phyloP scores from a whole-genome alignment of 228 moss, liverwort and hornwort genomes.

The Sphagnum magellanicum region DNA sequence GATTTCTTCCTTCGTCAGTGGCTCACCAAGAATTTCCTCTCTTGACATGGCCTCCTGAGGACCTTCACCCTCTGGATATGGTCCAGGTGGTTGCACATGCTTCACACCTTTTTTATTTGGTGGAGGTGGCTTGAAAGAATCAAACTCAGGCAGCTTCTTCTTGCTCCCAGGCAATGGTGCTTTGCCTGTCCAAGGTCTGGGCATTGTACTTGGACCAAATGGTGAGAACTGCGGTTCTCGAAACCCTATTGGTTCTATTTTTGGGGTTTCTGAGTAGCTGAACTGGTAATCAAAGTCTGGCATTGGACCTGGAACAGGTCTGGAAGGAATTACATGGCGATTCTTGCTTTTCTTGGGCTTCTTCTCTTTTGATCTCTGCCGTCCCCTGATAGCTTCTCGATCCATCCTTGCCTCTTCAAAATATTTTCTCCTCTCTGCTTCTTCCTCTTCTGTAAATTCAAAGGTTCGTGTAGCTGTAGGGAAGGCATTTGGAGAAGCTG shows the following conservation, averaged over 20 bases:
- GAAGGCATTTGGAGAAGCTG: not conserved
- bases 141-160: slow-evolving; percentile 52
- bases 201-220: slow-evolving; percentile 48
- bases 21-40: slow-evolving; percentile 51
- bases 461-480: slow-evolving; percentile 3
- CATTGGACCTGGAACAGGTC: slow-evolving; percentile 24
- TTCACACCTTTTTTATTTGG: slow-evolving; percentile 52
- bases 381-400: not conserved
- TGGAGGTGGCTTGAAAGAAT: slow-evolving; percentile 58
- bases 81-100: slow-evolving; percentile 49
- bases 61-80: slow-evolving; percentile 28
- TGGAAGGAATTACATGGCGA: slow-evolving; percentile 9
- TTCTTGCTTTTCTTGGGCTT: not conserved
- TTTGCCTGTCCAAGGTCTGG: slow-evolving; percentile 56
- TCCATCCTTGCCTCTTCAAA: too few species aligned
- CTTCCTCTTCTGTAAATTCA: slow-evolving; percentile 8
- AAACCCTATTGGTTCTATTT: slow-evolving; percentile 37
- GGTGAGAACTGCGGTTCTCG: slow-evolving; percentile 60
- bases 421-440: not conserved
- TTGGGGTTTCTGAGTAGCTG: slow-evolving; percentile 54
- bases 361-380: not conserved
- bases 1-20: slow-evolving; percentile 33
- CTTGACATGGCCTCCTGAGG: slow-evolving; percentile 30
- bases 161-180: slow-evolving; percentile 53
- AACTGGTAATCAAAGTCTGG: slow-evolving; percentile 43